Evolutionary conservation across 768 basidiomycete species (phyloP), one percentile per base, ranked within the genome.

Genomic region (Suillus subaureus): DNA sequence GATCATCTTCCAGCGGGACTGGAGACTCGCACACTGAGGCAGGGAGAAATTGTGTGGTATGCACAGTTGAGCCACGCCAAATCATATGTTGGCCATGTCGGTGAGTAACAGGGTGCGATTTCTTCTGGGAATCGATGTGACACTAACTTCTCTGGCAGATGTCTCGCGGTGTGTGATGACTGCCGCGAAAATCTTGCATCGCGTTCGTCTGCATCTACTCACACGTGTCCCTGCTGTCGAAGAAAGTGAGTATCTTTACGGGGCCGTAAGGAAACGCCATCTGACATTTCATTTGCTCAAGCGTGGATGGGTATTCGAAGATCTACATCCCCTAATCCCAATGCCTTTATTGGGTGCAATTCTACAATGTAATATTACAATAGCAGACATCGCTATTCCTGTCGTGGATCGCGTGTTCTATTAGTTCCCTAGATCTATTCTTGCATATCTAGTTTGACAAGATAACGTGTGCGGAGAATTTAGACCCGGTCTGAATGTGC

Each of bases 51-150:
- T 93, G 92, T 71, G 91, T 93, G 6, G 83, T 93, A 58, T 93
- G 91, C 69, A 90, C 87, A 33, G 79, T 79, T n/a, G 88, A 89
- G 64, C 78, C 82, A 33, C 79, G 91, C 58, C 86, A 90, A 71
- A 84, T 93, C 64, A 90, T 93, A 61, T 93, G 90, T 70, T 93
- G 91, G 91, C 91, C 91, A n/a, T 93, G 91, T 74, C 85, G 91
- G 89, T 91, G 64, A 71, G 84, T 72, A 16, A 61, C n/a, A 11
- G 23, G 4, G 49, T 35, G 56, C 45, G 21, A 28, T 57, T 57
- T 12, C 2, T 12, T 18, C 5, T 51, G 23, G 23, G 55, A 57
- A 49, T 23, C 26, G 7, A 63, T 21, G 65, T 58, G 65, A 58
- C 67, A 7, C 28, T 52, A 9, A 62, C 2, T 13, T 28, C 12